A percentile compares a stretch with the other conserved stretches of the same genome.
Evolutionary conservation across 768 basidiomycete species (phyloP).

Genomic region (Clitopilus hobsonii): DNA sequence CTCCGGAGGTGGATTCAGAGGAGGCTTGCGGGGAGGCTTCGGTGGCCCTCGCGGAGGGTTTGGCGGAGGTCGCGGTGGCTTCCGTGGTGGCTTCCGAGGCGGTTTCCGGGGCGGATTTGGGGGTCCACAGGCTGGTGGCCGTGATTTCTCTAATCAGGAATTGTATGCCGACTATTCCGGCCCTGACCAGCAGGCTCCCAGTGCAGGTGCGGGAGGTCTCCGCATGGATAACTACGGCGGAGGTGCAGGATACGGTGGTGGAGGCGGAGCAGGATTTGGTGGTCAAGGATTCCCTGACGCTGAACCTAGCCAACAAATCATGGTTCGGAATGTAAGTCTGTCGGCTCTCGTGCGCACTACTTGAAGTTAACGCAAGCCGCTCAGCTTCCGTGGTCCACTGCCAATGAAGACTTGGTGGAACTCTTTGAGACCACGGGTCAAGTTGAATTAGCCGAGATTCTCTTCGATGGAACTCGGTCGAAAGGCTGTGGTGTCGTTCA

Average conservation of each 20-base stretch:
- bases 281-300: constrained; percentile 45
- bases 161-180: constrained; percentile 92
- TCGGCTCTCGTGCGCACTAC: background rate
- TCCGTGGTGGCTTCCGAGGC: constrained; percentile 48
- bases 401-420: constrained; percentile 97
- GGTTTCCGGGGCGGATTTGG: constrained; percentile 52
- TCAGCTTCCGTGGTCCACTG: constrained; percentile 97
- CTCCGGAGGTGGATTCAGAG: constrained; percentile 51
- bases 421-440: constrained; percentile 96
- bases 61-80: constrained; percentile 37
- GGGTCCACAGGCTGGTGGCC: constrained; percentile 49
- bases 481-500: constrained; percentile 97
- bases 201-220: constrained; percentile 29
- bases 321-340: constrained; percentile 93
- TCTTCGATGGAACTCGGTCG: constrained; percentile 88
- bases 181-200: constrained; percentile 62
- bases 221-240: constrained; percentile 32
- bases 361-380: background rate
- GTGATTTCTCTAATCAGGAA: constrained; percentile 84
- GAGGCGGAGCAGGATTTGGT: constrained; percentile 27
- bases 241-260: constrained; percentile 22
- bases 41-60: background rate
- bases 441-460: constrained; percentile 91
- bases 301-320: constrained; percentile 94
- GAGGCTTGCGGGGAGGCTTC: constrained; percentile 39